Conservation (phyloP, 1,284 basidiomycete species). For the Microstroma glucosiphilum region DNA sequence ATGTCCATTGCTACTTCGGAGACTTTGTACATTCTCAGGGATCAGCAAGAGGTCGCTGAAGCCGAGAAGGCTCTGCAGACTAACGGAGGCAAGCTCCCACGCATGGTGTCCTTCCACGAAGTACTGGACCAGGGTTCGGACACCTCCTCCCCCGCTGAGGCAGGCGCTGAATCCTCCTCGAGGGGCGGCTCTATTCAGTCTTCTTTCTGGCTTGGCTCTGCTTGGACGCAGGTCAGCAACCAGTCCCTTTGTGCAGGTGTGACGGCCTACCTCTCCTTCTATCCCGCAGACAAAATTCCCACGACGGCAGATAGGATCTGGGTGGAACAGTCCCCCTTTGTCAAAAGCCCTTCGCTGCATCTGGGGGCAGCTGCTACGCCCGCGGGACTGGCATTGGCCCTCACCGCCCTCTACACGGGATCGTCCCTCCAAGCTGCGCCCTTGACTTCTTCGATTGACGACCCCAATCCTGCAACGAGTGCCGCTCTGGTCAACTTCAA, state of each 20-base stretch:
- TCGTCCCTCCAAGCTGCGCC: constrained; percentile 29
- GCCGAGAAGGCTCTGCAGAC: constrained; percentile 16
- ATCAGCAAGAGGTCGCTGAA: constrained; percentile 18
- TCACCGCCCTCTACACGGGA: constrained; percentile 42
- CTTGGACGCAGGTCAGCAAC: constrained; percentile 33
- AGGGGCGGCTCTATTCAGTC: constrained; percentile 21
- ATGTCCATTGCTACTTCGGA: constrained; percentile 22
- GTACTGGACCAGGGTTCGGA: constrained; percentile 23
- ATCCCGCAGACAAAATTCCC: constrained; percentile 41
- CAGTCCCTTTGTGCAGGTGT: constrained; percentile 32
- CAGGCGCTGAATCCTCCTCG: constrained; percentile 3
- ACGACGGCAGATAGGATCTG: constrained; percentile 27
- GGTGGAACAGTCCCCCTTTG: constrained; percentile 17
- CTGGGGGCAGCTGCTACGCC: constrained; percentile 14
- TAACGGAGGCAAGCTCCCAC: constrained; percentile 22
- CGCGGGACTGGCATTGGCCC: constrained; percentile 29
- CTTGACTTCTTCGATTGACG: constrained; percentile 23
- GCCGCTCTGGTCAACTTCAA: constrained; percentile 13
- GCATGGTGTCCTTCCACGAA: constrained; percentile 21
- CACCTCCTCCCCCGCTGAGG: constrained; percentile 15
- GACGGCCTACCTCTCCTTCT: constrained; percentile 35
- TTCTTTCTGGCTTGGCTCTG: constrained; percentile 27
- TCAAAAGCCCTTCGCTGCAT: constrained; percentile 1
- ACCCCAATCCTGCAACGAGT: constrained; percentile 21
- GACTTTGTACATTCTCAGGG: constrained; percentile 25